Base-by-base conservation (phyloP, 768 basidiomycete genomes). In the Tylopilus rubrobrunneus region DNA sequence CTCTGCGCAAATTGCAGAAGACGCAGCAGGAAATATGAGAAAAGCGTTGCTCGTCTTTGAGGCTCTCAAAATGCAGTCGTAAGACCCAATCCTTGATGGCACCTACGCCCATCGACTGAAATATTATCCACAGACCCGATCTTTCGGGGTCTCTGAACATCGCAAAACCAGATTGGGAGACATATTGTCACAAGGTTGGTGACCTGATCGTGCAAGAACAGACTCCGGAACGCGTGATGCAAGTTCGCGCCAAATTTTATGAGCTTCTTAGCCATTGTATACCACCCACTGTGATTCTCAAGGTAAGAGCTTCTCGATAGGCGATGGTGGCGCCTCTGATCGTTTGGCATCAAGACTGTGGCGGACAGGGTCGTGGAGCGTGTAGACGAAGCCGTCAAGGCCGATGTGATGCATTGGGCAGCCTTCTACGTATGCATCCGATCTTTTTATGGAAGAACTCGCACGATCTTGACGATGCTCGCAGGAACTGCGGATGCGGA, bases 131-230 rank as follows among this genome's bases (percentile, higher is more conserved):
- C 62, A 92, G 90, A 51, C 88, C 90, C n/a, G 89, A 93, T 67
- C 77, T 96, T 37, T 80, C 84, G 5, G 89, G 89, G 31, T 74
- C 87, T 37, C 72, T 93, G 52, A 78, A 80, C 33, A 92, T 96
- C 52, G 92, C 94, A 14, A 94, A 98, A 71, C 94, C 97, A n/a
- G 97, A 99, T 66, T 99, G 97, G 97, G 97, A 99, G 70, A 90
- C 89, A 11, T 99, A 97, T 67, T 97, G 95, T 61, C 78, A 86
- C 60, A 92, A 93, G 67, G 86, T 98, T 11, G 94, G 89, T 14
- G 92, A 95, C 68, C 73, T 90, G 64, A 94, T 99, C 57, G 74
- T 98, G 17, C 78, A 82, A 56, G 92, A 97, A 62, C 97, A 99
- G 72, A 83, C 85, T 28, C 93, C 97, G 19, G 82, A 86, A 51